phyloP scores from a whole-genome alignment of 805 yeast species.

The Spathaspora gorwiae region DNA sequence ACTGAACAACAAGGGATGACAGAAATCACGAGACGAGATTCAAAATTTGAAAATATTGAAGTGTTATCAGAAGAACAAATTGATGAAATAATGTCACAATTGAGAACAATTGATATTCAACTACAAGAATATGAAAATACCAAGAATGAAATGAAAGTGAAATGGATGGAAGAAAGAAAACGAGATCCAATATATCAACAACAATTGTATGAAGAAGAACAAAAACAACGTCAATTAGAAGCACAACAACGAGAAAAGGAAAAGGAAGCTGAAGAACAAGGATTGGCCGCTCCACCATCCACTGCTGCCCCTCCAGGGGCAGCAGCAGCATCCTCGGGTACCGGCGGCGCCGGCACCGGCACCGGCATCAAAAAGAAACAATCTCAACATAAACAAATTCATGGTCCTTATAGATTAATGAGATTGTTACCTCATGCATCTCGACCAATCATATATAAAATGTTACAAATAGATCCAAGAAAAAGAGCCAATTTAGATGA shows the following conservation, averaged over 20 bases:
- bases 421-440: slow-evolving; percentile 80
- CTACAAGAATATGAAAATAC: slow-evolving; percentile 33
- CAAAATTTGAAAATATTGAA: slow-evolving; percentile 12
- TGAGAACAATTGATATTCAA: slow-evolving; percentile 33
- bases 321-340: too few relatives aligned
- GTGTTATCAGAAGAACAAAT: slow-evolving; percentile 28
- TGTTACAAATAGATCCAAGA: slow-evolving; percentile 58
- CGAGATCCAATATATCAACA: slow-evolving; percentile 5
- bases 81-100: slow-evolving; percentile 27
- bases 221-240: slow-evolving; percentile 6
- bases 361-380: slow-evolving; percentile 24
- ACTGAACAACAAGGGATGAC: slow-evolving; percentile 1
- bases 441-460: slow-evolving; percentile 65
- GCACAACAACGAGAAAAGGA: slow-evolving; percentile 10
- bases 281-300: slow-evolving; percentile 1
- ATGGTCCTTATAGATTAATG: slow-evolving; percentile 80
- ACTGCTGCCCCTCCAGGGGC: not conserved
- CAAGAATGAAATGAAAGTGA: slow-evolving; percentile 31
- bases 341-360: too few relatives aligned
- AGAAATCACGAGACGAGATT: not conserved
- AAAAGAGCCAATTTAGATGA: slow-evolving; percentile 66
- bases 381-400: slow-evolving; percentile 52
- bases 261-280: slow-evolving; percentile 7
- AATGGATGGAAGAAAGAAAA: slow-evolving; percentile 20
- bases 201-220: slow-evolving; percentile 6